These are phyloP conservation scores for Adansonia madagascariensis DNA, from an alignment of 441 rosid genomes.

Conservation along the genomic window DNA sequence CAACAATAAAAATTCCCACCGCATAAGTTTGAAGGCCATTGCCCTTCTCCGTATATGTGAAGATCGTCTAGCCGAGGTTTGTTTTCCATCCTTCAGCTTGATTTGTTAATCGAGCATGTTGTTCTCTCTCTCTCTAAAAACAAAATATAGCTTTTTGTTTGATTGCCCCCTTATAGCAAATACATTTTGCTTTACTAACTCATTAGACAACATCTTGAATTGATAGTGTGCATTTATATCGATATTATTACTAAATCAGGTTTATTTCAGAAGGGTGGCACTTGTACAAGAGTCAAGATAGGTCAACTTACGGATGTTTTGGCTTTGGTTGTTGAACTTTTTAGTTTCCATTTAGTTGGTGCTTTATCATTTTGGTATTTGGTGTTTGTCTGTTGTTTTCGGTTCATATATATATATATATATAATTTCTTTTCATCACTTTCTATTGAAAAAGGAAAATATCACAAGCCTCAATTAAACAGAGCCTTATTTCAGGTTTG, in stretches of 20 bases:
- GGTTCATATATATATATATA: too few species aligned
- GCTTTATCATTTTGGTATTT: too few species aligned
- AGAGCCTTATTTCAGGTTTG: background rate
- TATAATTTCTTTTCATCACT: too few species aligned
- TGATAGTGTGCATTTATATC: conserved; percentile 8
- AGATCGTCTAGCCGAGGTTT: conserved; percentile 99
- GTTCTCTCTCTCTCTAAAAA: conserved; percentile 10
- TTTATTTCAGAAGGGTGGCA: conserved; percentile 10
- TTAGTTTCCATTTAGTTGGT: background rate
- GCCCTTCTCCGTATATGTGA: conserved; percentile 99
- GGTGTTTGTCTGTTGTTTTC: too few species aligned
- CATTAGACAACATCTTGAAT: background rate
- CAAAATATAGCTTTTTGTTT: background rate
- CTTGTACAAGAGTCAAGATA: background rate
- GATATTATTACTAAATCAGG: background rate
- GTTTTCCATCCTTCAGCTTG: conserved; percentile 22
- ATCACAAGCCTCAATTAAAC: too few species aligned
- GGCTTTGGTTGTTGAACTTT: conserved; percentile 1
- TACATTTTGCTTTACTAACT: background rate
- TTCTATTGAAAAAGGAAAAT: too few species aligned
- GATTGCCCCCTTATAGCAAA: background rate
- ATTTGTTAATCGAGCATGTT: conserved; percentile 20
- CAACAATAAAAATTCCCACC: conserved; percentile 87
- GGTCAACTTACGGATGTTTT: conserved; percentile 4
- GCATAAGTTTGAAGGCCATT: conserved; percentile 98